Evolutionary conservation across 768 basidiomycete genomes (phyloP).

Genomic region (Mycena vulgaris): DNA sequence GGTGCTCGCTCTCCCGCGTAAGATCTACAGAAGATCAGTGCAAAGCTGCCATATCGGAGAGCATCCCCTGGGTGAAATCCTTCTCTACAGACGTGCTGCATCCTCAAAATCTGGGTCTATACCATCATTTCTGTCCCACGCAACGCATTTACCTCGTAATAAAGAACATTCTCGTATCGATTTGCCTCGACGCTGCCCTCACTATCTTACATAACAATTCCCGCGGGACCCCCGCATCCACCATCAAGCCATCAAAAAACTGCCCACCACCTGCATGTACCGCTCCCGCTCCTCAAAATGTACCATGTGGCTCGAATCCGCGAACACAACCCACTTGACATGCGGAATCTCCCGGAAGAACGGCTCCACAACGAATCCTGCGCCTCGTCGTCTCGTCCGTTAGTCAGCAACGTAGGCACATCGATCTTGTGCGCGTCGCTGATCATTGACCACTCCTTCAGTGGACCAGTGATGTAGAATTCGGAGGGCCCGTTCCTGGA

Average conservation of each 20-base stretch:
- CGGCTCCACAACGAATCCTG: conserved; percentile 51
- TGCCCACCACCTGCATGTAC: conserved; percentile 49
- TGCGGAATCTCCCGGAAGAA: conserved; percentile 51
- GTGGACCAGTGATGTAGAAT: conserved; percentile 50
- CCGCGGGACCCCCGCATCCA: too few species aligned
- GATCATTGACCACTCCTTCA: conserved; percentile 55
- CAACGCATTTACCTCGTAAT: too few species aligned
- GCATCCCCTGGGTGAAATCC: too few species aligned
- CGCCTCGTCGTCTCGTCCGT: conserved; percentile 55
- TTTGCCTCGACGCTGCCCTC: too few species aligned
- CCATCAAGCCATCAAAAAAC: conserved; percentile 1
- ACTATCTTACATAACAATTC: too few species aligned
- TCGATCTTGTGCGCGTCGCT: conserved; percentile 50
- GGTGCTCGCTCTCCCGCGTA: too few species aligned
- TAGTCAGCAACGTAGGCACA: conserved; percentile 52
- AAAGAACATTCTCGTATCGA: too few species aligned
- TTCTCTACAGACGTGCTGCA: too few species aligned
- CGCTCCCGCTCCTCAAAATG: conserved; percentile 56
- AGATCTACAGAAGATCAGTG: too few species aligned
- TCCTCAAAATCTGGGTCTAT: too few species aligned
- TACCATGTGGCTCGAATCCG: conserved; percentile 52
- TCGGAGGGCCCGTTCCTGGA: conserved; percentile 37
- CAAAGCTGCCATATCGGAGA: too few species aligned
- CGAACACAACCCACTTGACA: conserved; percentile 55
- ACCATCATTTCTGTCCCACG: too few species aligned